Evolutionary conservation across 768 basidiomycete genomes (phyloP).

Genomic region (Omphalotus guepiniiformis): DNA sequence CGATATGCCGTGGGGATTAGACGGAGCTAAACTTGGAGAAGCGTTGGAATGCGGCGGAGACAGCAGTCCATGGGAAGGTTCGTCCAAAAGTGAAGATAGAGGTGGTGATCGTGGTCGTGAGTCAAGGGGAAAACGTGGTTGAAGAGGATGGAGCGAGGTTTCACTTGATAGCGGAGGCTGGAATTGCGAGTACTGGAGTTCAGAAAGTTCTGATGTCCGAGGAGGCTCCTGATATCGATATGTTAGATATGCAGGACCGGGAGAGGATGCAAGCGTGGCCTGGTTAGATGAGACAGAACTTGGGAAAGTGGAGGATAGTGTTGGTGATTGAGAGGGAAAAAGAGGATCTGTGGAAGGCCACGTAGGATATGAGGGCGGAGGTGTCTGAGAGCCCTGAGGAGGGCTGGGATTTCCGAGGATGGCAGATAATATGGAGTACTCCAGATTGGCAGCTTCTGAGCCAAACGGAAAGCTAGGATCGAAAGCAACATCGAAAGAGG

Average conservation of each 20-base stretch:
- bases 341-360: conserved; percentile 35
- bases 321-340: conserved; percentile 28
- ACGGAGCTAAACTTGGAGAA: conserved; percentile 37
- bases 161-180: conserved; percentile 21
- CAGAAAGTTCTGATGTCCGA: conserved; percentile 31
- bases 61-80: conserved; percentile 25
- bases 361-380: conserved; percentile 38
- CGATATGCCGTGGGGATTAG: conserved; percentile 33
- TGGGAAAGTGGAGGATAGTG: conserved; percentile 5
- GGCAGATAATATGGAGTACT: conserved; percentile 91
- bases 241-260: conserved; percentile 35
- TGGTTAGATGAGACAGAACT: neutral
- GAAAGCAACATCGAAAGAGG: conserved; percentile 57
- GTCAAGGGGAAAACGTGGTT: conserved; percentile 52
- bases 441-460: conserved; percentile 88
- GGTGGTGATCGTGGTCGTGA: conserved; percentile 37
- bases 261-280: neutral
- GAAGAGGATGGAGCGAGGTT: conserved; percentile 36
- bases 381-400: conserved; percentile 34
- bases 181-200: conserved; percentile 33
- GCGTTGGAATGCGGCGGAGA: conserved; percentile 36
- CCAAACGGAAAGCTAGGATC: conserved; percentile 67
- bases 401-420: conserved; percentile 81
- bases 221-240: conserved; percentile 40
- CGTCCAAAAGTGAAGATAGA: conserved; percentile 24